Evolutionary conservation across 331 rosid genomes (phyloP).

Genomic region (Stylosanthes scabra): DNA sequence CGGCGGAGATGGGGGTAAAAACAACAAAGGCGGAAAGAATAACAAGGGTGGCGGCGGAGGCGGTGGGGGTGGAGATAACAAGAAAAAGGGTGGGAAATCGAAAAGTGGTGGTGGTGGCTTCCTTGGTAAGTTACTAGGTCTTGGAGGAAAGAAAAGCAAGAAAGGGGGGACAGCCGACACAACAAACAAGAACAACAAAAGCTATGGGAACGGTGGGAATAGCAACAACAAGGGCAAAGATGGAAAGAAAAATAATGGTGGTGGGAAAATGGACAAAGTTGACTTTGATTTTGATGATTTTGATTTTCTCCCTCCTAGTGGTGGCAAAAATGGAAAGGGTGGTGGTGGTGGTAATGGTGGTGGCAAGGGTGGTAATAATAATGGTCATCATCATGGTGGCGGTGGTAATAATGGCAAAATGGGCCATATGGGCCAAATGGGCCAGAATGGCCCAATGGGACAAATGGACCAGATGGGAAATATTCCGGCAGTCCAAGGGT

Average conservation of each 20-base stretch:
- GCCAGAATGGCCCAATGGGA: conserved; percentile 14
- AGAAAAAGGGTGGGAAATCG: conserved; percentile 38
- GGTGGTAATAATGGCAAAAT: conserved; percentile 41
- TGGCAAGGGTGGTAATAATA: conserved; percentile 27
- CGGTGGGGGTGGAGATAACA: conserved; percentile 22
- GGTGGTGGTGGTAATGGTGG: background rate
- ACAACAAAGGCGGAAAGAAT: conserved; percentile 47
- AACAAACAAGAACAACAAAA: conserved; percentile 46
- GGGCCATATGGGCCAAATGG: conserved; percentile 36
- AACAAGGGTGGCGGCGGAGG: conserved; percentile 15
- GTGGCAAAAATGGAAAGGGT: conserved; percentile 58
- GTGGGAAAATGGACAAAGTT: conserved; percentile 40
- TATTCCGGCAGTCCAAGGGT: conserved; percentile 79
- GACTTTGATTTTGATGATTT: conserved; percentile 54
- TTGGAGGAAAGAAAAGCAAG: conserved; percentile 61
- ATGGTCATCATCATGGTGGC: conserved; percentile 27
- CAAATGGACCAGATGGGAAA: conserved; percentile 46
- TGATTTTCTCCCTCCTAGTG: conserved; percentile 47
- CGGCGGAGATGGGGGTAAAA: conserved; percentile 36
- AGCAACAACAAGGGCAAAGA: conserved; percentile 48
- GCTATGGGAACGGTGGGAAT: conserved; percentile 44
- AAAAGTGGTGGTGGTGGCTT: conserved; percentile 50
- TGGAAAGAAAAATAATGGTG: conserved; percentile 57
- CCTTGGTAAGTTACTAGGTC: conserved; percentile 60
- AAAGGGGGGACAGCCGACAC: conserved; percentile 45